phyloP scores from a whole-genome alignment of 768 basidiomycete species.

The Lactifluus subvellereus region DNA sequence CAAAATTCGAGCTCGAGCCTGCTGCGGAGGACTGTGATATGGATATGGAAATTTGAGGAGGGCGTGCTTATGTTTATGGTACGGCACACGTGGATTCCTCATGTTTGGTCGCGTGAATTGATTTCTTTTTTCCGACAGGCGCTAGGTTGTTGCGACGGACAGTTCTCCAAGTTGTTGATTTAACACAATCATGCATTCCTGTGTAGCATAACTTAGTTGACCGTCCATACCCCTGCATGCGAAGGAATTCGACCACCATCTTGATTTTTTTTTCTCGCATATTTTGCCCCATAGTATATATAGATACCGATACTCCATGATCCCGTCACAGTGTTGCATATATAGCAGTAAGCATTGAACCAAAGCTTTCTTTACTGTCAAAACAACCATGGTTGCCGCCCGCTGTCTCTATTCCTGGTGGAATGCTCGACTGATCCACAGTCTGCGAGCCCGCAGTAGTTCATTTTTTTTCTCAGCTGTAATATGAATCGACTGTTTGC shows the following conservation, averaged over 20 bases:
- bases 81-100: background rate
- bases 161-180: conserved; percentile 14
- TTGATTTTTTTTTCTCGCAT: background rate
- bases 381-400: too few relatives aligned
- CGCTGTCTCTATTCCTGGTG: too few relatives aligned
- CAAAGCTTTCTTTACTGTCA: too few relatives aligned
- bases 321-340: background rate
- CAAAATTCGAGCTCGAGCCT: conserved; percentile 9
- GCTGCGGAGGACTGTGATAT: conserved; percentile 6
- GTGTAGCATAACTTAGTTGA: conserved; percentile 23
- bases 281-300: background rate
- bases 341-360: background rate
- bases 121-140: background rate
- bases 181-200: conserved; percentile 24
- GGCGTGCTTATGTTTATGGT: background rate
- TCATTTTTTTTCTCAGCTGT: too few relatives aligned
- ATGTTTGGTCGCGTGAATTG: background rate
- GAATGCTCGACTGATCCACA: too few relatives aligned
- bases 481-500: too few relatives aligned
- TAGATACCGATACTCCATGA: background rate
- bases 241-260: conserved; percentile 12
- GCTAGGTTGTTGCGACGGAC: conserved; percentile 3
- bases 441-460: too few relatives aligned
- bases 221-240: conserved; percentile 18
- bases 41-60: background rate